Evolutionary conservation across 2,329 filamentous ascomycete species (phyloP), one percentile per base, ranked within the genome.

Genomic region (Orbilia ellipsospora): DNA sequence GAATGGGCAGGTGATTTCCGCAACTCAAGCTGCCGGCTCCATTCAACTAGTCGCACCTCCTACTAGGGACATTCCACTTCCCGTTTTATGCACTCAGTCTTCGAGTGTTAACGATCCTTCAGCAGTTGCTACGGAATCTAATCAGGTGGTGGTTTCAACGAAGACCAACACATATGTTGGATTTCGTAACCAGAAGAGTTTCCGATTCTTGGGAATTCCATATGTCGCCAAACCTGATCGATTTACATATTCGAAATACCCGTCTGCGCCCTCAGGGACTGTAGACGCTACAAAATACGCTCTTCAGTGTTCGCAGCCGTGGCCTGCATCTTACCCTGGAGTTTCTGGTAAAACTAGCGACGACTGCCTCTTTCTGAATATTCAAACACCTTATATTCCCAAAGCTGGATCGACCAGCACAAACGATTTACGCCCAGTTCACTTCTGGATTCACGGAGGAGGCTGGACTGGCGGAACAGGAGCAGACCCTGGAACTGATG

Each of bases 391-490:
- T 3, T 84, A 81, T 42, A 79, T 84, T 10, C 83, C 83, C 3
- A 84, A 83, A 20, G 48, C 48, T 10, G 69, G 69, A n/a, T 66
- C 69, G 15, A 57, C 55, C 5, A 16, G 56, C 7, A 16, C 23
- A 1, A 56, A 13, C n/a, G 52, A 56, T 13, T 80, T 86, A 3
- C 82, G 83, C 31, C 84, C 85, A 0, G 85, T 87, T 0, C 80
- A 86, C 55, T 84, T 87, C 73, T 86, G 83, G 81, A 86, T 87
- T 20, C 84, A 86, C 61, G 88, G 88, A 2, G 88, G 88, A 28
- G 88, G 85, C 4, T 88, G 88, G 73, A 85, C 84, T 0, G 82
- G 83, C 6, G 87, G 87, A 0, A 82, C 81, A 1, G 82, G 80
- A 15, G 81, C 81, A 61, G 82, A 84, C 54, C 73, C 80, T 1